Conservation (phyloP, 2,329 filamentous ascomycete genomes). For the Trichophyton schoenleinii region DNA sequence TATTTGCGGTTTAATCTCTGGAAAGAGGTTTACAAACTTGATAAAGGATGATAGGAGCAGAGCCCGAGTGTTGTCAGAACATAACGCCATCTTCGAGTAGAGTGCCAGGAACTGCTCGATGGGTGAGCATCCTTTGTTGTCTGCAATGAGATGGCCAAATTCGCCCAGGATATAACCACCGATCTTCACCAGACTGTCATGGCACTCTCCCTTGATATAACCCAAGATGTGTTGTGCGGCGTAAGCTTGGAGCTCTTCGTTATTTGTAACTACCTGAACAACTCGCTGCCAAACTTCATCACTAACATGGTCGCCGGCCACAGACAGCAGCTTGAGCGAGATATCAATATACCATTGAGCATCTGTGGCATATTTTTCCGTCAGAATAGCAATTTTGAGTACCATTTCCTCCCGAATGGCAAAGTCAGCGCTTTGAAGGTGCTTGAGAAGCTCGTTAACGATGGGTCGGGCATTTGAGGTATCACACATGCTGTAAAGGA, state of each 20-base stretch:
- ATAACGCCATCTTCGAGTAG: constrained; percentile 77
- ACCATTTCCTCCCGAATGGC: constrained; percentile 99
- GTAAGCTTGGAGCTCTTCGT: constrained; percentile 94
- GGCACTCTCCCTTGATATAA: constrained; percentile 85
- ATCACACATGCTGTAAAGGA: constrained; percentile 99
- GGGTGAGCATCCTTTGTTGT: constrained; percentile 80
- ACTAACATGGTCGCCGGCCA: constrained; percentile 96
- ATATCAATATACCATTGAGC: constrained; percentile 99
- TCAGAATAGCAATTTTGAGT: constrained; percentile 93
- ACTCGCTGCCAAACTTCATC: constrained; percentile 99
- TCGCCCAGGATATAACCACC: constrained; percentile 92
- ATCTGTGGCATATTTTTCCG: constrained; percentile 96
- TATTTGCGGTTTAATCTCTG: constrained; percentile 93
- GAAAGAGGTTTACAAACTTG: constrained; percentile 97
- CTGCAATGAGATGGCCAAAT: constrained; percentile 91
- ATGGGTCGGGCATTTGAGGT: constrained; percentile 86
- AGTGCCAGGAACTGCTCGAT: constrained; percentile 95
- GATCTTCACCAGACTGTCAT: constrained; percentile 96
- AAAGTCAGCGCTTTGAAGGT: constrained; percentile 92
- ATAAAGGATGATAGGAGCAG: constrained; percentile 93
- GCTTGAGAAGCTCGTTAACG: constrained; percentile 83
- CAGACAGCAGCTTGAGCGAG: constrained; percentile 80
- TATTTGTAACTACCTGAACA: constrained; percentile 98
- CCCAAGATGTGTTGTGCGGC: constrained; percentile 86
- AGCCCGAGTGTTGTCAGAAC: constrained; percentile 76